phyloP scores from a whole-genome alignment of 768 basidiomycete species.

The Leccinellum luteum region DNA sequence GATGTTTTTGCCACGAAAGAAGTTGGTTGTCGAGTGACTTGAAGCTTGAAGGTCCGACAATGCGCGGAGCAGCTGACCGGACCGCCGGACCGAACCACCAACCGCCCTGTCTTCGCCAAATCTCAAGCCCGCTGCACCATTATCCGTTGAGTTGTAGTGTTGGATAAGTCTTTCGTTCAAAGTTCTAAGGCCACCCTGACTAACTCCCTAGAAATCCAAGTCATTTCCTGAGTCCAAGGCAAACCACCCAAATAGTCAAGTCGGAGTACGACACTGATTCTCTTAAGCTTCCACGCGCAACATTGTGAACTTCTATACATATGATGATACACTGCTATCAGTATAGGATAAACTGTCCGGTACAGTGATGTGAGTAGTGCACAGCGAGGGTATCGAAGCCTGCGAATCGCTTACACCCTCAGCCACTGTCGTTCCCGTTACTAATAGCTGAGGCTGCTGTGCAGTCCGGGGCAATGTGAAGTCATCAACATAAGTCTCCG shows the following conservation, averaged over 20 bases:
- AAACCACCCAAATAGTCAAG: too few relatives aligned
- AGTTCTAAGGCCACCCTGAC: too few relatives aligned
- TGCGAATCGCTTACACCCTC: background rate
- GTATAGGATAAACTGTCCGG: background rate
- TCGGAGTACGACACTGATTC: too few relatives aligned
- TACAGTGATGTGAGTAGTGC: background rate
- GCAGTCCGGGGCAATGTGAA: background rate
- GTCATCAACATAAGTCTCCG: slow-evolving; percentile 1
- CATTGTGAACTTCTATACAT: background rate
- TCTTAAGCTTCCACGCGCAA: too few relatives aligned
- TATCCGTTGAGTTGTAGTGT: too few relatives aligned
- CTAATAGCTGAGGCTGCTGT: background rate
- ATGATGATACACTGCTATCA: background rate
- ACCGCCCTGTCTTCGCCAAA: too few relatives aligned
- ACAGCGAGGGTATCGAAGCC: background rate
- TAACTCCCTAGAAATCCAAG: too few relatives aligned
- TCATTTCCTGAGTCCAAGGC: too few relatives aligned
- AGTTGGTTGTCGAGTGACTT: background rate
- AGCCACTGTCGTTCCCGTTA: background rate
- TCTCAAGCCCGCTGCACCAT: too few relatives aligned
- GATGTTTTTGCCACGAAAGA: background rate
- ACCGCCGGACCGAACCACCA: background rate
- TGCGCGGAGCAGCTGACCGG: background rate
- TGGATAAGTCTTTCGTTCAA: too few relatives aligned
- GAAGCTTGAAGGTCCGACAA: background rate